phyloP scores from a whole-genome alignment of 495 filamentous ascomycete genomes.

The Aspergillus ellipticus region DNA sequence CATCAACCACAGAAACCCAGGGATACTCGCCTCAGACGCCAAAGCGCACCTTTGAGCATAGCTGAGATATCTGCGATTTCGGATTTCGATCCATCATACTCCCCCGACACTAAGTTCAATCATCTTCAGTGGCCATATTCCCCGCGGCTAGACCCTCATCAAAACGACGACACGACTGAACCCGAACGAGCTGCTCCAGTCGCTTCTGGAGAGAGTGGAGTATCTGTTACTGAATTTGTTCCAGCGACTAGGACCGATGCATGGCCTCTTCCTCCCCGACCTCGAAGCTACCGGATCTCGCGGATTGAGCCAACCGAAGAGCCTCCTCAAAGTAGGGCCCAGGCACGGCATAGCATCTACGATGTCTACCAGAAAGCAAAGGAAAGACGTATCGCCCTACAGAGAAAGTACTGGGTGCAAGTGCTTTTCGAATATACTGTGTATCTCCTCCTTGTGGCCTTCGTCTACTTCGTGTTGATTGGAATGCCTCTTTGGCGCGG shows the following conservation, averaged over 20 bases:
- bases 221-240: neutral
- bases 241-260: neutral
- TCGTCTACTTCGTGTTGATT: neutral
- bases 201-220: no score
- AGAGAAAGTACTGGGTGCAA: neutral
- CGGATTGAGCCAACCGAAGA: neutral
- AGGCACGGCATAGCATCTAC: neutral
- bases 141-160: neutral
- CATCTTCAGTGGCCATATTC: neutral
- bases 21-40: neutral
- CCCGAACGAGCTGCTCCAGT: neutral
- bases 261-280: neutral
- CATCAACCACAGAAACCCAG: neutral
- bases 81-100: neutral
- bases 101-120: neutral
- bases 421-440: neutral
- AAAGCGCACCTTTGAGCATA: neutral
- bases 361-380: conserved; percentile 1
- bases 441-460: neutral
- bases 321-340: no score
- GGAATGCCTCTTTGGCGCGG: neutral
- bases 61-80: neutral
- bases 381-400: neutral
- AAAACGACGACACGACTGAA: neutral
- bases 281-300: neutral